Conservation (phyloP, 768 basidiomycete species). For the Amanita pallidorosea region DNA sequence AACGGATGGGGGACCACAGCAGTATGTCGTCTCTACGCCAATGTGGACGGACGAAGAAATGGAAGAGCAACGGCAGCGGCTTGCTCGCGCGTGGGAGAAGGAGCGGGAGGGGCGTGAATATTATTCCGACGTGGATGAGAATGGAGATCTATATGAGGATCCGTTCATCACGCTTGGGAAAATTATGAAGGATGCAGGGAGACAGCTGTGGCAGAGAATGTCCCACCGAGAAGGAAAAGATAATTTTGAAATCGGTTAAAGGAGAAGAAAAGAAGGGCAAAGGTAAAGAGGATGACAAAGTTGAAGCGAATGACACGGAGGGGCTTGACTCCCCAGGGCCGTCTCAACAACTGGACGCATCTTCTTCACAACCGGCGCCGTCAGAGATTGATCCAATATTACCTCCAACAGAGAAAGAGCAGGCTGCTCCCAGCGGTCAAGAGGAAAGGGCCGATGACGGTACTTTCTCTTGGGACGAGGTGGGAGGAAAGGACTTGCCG, state of each 20-base stretch:
- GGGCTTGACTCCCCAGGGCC: constrained; percentile 7
- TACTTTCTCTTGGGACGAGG: constrained; percentile 2
- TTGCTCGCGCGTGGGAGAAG: constrained; percentile 10
- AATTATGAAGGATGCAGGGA: constrained; percentile 40
- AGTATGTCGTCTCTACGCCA: constrained; percentile 10
- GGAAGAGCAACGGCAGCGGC: constrained; percentile 19
- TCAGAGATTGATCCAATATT: background rate
- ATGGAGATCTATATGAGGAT: constrained; percentile 24
- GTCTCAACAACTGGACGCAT: background rate
- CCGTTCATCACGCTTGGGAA: constrained; percentile 38
- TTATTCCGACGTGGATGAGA: constrained; percentile 5
- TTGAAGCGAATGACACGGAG: constrained; percentile 11
- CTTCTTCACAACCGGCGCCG: background rate
- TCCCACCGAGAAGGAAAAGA: constrained; percentile 22
- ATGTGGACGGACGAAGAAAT: constrained; percentile 31
- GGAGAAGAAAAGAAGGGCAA: constrained; percentile 10
- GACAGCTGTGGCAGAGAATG: constrained; percentile 39
- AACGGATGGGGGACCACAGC: constrained; percentile 5
- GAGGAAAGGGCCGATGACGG: background rate
- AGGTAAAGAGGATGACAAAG: constrained; percentile 3
- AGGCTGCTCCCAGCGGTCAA: background rate
- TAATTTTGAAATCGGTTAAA: constrained; percentile 7
- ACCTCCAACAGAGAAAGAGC: background rate
- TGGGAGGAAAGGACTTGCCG: background rate
- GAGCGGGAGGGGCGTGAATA: constrained; percentile 12